Base-by-base conservation (phyloP, 805 yeast species). In the Saturnispora sanitii region DNA sequence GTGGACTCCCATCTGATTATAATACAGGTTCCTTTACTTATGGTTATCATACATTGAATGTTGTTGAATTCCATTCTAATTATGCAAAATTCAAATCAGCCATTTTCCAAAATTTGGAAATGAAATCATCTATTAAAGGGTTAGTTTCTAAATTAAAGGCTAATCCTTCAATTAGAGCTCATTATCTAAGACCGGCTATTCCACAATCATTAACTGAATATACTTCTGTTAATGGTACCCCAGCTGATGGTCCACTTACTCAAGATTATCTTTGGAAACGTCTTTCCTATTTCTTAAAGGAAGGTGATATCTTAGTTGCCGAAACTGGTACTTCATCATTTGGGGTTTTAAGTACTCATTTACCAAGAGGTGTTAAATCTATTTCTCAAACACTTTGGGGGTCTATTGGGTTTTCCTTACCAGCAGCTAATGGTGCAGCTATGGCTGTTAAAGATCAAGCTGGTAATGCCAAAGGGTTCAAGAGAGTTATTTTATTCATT, bases 11-110 rank as follows among this genome's bases (percentile, higher is more conserved):
- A 56, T 82, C 92, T 38, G 95, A 84, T 64, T 85, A 81, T 76
- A 84, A 84, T 72, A 84, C 95, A 37, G 94, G 94, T 58, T 81
- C 94, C 17, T 80, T 80, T 69, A 76, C 86, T 28, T 80, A 80
- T 66, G 71, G 79, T 43, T 79, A 79, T 68, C 71, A 75, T 61
- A 80, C 88, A 52, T 76, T 73, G 62, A 79, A 80, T 66, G 73
- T 80, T 54, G 74, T 80, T 49, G 88, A 80, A 66, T 78, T 80
- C 73, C 88, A 80, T 65, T 79, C 87, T 16, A 82, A 80, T 64
- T 70, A 76, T 67, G 75, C 77, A 57, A 79, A 79, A 65, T 75
- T 79, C 58, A 75, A 70, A 58, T 73, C 67, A 53, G 87, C 86
- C 44, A 70, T 75, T 29, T 80, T 74, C 73, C 79, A 79, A 49